phyloP scores from a whole-genome alignment of 2,329 filamentous ascomycete species.

The Cladosporium austrohemisphaericum region DNA sequence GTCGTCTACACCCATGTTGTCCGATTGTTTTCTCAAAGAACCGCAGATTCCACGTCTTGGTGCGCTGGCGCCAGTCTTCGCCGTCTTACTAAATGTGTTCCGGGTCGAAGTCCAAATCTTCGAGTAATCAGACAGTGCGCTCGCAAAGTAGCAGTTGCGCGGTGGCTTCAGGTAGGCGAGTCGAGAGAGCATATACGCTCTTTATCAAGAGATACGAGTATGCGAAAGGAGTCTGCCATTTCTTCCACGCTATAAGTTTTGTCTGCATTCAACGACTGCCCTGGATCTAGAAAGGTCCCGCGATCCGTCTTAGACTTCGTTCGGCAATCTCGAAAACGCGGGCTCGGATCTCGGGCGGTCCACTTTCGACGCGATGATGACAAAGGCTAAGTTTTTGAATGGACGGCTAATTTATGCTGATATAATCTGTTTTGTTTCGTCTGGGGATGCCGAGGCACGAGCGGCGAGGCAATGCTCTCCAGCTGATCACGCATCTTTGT shows the following conservation, averaged over 20 bases:
- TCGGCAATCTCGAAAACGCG: too few relatives aligned
- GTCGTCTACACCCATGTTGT: constrained; percentile 20
- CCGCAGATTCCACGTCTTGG: neutral
- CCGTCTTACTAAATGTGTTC: neutral
- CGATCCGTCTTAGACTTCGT: too few relatives aligned
- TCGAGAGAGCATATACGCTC: neutral
- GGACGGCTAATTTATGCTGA: constrained; percentile 1
- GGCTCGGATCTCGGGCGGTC: neutral
- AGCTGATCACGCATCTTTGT: too few relatives aligned
- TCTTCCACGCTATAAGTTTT: too few relatives aligned
- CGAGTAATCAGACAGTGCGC: neutral
- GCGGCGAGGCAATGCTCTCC: too few relatives aligned
- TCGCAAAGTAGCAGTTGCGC: neutral
- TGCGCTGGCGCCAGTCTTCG: neutral
- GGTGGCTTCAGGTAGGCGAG: neutral
- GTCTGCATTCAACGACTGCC: neutral
- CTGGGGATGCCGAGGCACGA: too few relatives aligned
- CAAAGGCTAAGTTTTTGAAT: neutral
- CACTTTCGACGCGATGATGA: neutral
- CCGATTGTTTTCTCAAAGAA: neutral
- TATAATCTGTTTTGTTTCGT: too few relatives aligned
- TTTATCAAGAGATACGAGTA: too few relatives aligned
- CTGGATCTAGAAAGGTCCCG: neutral
- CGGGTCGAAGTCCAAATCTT: neutral
- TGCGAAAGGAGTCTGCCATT: too few relatives aligned